phyloP scores from a whole-genome alignment of 2,329 filamentous ascomycete genomes.

The Colletotrichum eremochloae region DNA sequence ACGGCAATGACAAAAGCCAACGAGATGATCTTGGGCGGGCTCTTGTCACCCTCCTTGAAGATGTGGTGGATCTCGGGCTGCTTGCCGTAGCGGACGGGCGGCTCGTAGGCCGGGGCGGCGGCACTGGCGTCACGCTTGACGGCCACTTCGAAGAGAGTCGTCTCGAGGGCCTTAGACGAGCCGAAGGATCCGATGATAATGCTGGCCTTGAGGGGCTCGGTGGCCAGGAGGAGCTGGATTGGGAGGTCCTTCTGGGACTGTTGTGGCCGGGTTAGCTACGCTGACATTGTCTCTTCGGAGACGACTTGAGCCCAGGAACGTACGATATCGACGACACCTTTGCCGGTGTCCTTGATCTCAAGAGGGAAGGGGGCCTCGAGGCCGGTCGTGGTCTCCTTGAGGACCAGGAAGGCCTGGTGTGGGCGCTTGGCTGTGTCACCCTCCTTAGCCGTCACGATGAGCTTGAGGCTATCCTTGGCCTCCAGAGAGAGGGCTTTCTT shows the following conservation, averaged over 20 bases:
- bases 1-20: conserved; percentile 82
- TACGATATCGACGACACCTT: conserved; percentile 88
- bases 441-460: conserved; percentile 85
- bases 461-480: conserved; percentile 80
- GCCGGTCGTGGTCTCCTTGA: conserved; percentile 79
- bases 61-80: conserved; percentile 89
- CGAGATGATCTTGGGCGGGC: conserved; percentile 84
- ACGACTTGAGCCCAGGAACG: conserved; percentile 49
- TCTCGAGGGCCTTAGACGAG: conserved; percentile 74
- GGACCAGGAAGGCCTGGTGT: conserved; percentile 92
- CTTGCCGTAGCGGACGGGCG: conserved; percentile 86
- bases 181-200: conserved; percentile 91
- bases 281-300: not conserved
- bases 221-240: conserved; percentile 78
- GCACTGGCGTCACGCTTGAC: conserved; percentile 73
- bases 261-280: conserved; percentile 44
- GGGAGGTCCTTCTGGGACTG: conserved; percentile 93
- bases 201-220: conserved; percentile 80
- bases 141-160: conserved; percentile 79
- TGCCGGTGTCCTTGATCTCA: conserved; percentile 87
- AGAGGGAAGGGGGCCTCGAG: conserved; percentile 91
- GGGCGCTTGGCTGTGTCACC: conserved; percentile 83
- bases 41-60: conserved; percentile 85
- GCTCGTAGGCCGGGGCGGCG: conserved; percentile 71
- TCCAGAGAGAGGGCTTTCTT: conserved; percentile 75